Evolutionary conservation across 176 grass and related monocot genomes (phyloP).

Genomic region (Thalia dealbata): DNA sequence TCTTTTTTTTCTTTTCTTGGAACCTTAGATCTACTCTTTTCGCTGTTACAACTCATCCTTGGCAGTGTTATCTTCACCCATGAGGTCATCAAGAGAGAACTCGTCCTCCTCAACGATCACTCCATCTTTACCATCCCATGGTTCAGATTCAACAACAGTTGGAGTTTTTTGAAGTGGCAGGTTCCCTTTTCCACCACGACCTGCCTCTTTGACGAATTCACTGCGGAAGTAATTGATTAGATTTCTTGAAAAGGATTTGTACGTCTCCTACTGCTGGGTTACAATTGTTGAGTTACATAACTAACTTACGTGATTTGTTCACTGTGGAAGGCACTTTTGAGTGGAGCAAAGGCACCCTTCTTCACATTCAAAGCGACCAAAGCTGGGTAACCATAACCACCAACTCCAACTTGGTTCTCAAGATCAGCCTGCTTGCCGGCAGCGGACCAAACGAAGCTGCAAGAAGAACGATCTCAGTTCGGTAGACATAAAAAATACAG

Average conservation of each 20-base stretch:
- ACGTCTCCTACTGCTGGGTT: background rate
- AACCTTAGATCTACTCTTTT: too few relatives aligned
- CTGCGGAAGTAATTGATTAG: constrained; percentile 32
- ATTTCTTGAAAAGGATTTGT: background rate
- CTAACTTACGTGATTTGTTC: constrained; percentile 69
- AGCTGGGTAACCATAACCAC: constrained; percentile 92
- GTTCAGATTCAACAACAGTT: constrained; percentile 45
- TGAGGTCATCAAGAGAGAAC: constrained; percentile 90
- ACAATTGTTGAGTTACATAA: background rate
- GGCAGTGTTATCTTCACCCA: constrained; percentile 38
- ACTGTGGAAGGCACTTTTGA: constrained; percentile 67
- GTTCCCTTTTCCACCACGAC: constrained; percentile 79
- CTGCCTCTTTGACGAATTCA: constrained; percentile 90
- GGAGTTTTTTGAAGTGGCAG: constrained; percentile 53
- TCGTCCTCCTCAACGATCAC: constrained; percentile 88
- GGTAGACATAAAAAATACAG: constrained; percentile 6
- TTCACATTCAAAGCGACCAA: constrained; percentile 94
- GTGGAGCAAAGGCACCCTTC: constrained; percentile 78
- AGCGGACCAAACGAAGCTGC: constrained; percentile 83
- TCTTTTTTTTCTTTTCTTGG: too few relatives aligned
- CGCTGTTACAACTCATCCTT: constrained; percentile 71
- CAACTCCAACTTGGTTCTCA: constrained; percentile 83
- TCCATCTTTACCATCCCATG: constrained; percentile 95
- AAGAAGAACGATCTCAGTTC: constrained; percentile 11
- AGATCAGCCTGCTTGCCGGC: constrained; percentile 82